These are phyloP conservation scores for Alisma plantagoaquatica DNA, from an alignment of 106 monocot species.

Conservation along the genomic window DNA sequence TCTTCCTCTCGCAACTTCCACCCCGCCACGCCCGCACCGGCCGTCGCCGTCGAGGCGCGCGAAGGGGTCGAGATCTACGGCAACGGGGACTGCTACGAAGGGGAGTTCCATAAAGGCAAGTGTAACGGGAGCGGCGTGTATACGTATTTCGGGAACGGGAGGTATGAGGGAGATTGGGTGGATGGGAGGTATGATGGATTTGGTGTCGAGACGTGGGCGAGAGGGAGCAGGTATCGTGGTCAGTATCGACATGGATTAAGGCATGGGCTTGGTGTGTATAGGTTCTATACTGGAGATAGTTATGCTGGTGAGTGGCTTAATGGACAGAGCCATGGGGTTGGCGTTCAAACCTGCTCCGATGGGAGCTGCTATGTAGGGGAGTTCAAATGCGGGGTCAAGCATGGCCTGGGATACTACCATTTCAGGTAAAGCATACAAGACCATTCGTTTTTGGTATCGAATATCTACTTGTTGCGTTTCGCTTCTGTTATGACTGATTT, in stretches of 20 bases:
- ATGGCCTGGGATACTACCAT: conserved; percentile 38
- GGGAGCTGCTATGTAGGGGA: conserved; percentile 45
- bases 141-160: conserved; percentile 21
- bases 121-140: conserved; percentile 44
- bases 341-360: conserved; percentile 39
- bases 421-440: too few species aligned
- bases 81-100: conserved; percentile 49
- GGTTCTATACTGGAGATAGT: conserved; percentile 45
- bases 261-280: conserved; percentile 42
- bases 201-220: conserved; percentile 52
- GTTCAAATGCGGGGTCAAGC: conserved; percentile 48
- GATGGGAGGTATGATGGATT: conserved; percentile 45
- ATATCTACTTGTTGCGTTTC: too few species aligned
- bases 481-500: too few species aligned
- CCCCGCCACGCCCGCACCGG: too few species aligned
- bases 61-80: conserved; percentile 22
- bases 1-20: too few species aligned
- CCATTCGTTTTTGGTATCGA: too few species aligned
- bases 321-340: conserved; percentile 48
- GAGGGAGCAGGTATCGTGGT: conserved; percentile 40
- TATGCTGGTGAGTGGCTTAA: conserved; percentile 47
- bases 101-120: conserved; percentile 33
- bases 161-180: conserved; percentile 62
- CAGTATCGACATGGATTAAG: conserved; percentile 28
- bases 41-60: too few species aligned